Base-by-base conservation (phyloP, 1,139 yeast genomes). In the Candida dubliniensis region DNA sequence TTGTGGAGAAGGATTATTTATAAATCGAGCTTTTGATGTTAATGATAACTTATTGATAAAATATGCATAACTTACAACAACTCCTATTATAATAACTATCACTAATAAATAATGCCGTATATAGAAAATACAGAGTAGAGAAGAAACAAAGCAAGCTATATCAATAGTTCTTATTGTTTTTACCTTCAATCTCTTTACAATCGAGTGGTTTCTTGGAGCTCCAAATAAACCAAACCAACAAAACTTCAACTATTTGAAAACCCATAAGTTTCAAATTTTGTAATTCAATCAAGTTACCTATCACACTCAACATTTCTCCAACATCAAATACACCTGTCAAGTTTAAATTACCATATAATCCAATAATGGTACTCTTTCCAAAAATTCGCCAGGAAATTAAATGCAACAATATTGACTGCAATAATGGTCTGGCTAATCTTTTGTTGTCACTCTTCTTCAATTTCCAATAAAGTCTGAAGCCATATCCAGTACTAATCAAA, bases 141-240 rank as follows among this genome's bases (percentile, higher is more conserved):
- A n/a, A n/a, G n/a, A n/a, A n/a, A n/a, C n/a, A n/a, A n/a, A n/a
- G n/a, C 8, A 32, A 9, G 2, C n/a, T 15, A 35, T 26, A 35
- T 35, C 26, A 18, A 12, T 23, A 29, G 8, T 25, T 34, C 25
- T 25, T 12, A 25, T 25, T 31, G 11, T 36, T 36, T 6, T 13
- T 42, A 27, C 15, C 24, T 12, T 34, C 36, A 18, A 25, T 35
- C 23, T 26, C 34, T 24, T 29, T 26, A 14, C 25, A 42, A 40
- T 42, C 43, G 36, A 23, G 29, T 31, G 41, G 43, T 31, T 14
- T 41, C 8, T 34, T 34, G 8, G 39, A 31, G 9, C 43, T 25
- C 55, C 55, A 52, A 25, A 50, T 45, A 18, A 35, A 24, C 47
- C 49, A 50, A 27, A 50, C 14, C 15, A 52, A 18, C 9, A 52